Base-by-base conservation (phyloP, 1,284 basidiomycete species). In the Irpex sp. region DNA sequence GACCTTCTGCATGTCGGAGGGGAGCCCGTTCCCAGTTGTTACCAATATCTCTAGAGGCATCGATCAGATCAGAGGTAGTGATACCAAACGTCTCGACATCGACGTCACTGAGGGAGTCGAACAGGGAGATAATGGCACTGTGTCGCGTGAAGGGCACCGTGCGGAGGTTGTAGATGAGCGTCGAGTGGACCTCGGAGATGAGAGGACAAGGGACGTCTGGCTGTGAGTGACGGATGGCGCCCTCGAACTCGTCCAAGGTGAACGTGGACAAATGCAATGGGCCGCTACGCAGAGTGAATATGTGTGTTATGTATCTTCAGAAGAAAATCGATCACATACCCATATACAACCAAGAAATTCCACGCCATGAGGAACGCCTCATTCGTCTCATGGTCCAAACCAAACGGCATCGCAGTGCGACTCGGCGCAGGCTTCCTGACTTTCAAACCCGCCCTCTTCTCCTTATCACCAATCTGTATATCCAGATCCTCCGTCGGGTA, bases 241-340 rank as follows among this genome's bases (percentile, higher is more conserved):
- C 85, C 72, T 97, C 95, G 72, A 92, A 94, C 69, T 98, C 97
- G 74, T 99, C 97, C 69, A 98, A 81, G 0, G 94, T 92, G 74
- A 98, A 94, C 8, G 89, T 80, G n/a, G 96, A 97, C 8, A 99
- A 77, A 66, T 90, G 87, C 13, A 99, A 81, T 1, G 95, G 89
- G 82, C 92, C 89, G 6, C 94, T 95, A 70, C 6, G 31, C 58
- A 39, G 13, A n/a, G 19, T 39, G 3, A 11, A 54, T 15, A 26
- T 17, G 2, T 49, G 36, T 1, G 35, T n/a, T 17, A 36, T 26
- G 9, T 11, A 9, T 21, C 49, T 33, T 1, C 26, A 17, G 13
- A 9, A 7, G 2, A 35, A 26, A 13, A 5, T 54, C 53, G 1
- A 4, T 0, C 21, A 77, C 89, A 70, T 73, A 95, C 93, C 95